Base-by-base conservation (phyloP, 495 filamentous ascomycete genomes). In the Hyaloscypha hepaticicola region DNA sequence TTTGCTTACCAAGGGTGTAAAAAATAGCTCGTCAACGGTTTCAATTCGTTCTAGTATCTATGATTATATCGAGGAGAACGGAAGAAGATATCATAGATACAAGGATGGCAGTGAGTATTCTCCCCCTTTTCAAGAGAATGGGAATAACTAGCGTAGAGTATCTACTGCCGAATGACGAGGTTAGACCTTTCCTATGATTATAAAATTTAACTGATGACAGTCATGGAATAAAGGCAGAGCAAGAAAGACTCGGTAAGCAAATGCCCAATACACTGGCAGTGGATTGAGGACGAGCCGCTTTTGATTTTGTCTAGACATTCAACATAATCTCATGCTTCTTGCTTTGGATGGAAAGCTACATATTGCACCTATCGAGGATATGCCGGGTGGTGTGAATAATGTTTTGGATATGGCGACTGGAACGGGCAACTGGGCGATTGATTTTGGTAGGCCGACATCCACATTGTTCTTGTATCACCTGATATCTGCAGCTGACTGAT, bases 321-420 rank as follows among this genome's bases (percentile, higher is more conserved):
- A 83, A 70, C 81, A 83, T 63, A 73, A 77, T 55, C 66, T 80
- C 14, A 80, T 76, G 53, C 73, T 69, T 27, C 61, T 76, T 61
- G 71, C 78, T 9, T 70, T 82, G 7, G 75, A 76, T 25, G 77
- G 76, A 2, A 75, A 73, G 50, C 70, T 82, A 6, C 73, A 74
- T 24, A 56, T 79, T 28, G 49, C 45, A 24, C 63, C 63, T 33
- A 65, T 65, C n/a, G 26, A 53, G 72, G 33, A 59, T 14, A 45
- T 38, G 29, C 31, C 55, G 8, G 28, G 55, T 16, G 55, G 51
- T 9, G 4, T 64, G 9, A 55, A 65, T 29, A 41, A 38, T 22
- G 63, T 65, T 4, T 26, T 65, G 4, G 63, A 65, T 24, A 16
- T 60, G n/a, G 55, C 25, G 0, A 66, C 64, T 5, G 64, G 64